A percentile compares a stretch with the other conserved stretches of the same genome.
Conservation (phyloP, 2,329 filamentous ascomycete genomes). For the Fusarium buharicum region DNA sequence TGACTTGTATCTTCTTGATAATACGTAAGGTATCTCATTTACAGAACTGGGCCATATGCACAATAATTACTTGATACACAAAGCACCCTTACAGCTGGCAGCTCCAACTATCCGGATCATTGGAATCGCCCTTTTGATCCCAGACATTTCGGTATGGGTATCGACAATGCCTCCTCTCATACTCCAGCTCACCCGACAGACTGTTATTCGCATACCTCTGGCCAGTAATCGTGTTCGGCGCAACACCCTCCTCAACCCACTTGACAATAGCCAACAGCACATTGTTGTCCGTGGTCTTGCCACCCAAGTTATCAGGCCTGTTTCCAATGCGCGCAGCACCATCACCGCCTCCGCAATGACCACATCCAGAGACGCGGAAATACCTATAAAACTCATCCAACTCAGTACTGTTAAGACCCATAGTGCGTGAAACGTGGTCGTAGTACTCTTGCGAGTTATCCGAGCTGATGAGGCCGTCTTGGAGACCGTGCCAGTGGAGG, state of each 20-base stretch:
- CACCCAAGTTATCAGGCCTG: constrained; percentile 37
- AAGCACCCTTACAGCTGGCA: not conserved
- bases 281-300: constrained; percentile 53
- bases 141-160: constrained; percentile 30
- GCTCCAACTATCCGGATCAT: constrained; percentile 27
- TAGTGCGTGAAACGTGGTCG: constrained; percentile 39
- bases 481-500: constrained; percentile 58
- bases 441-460: constrained; percentile 45
- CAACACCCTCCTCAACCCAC: constrained; percentile 58
- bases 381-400: constrained; percentile 63
- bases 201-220: constrained; percentile 43
- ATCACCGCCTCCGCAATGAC: constrained; percentile 60
- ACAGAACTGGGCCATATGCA: too few species aligned
- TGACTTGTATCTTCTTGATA: too few species aligned
- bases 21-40: too few species aligned
- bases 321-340: constrained; percentile 54
- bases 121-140: constrained; percentile 1
- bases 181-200: constrained; percentile 16
- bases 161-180: constrained; percentile 30
- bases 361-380: constrained; percentile 61
- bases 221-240: constrained; percentile 55
- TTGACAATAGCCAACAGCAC: constrained; percentile 59
- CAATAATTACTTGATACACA: not conserved
- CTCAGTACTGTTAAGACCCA: constrained; percentile 43
- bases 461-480: constrained; percentile 33